Evolutionary conservation across 371 early-diverging fungal species (phyloP).

Genomic region (Rhizopus delemar): DNA sequence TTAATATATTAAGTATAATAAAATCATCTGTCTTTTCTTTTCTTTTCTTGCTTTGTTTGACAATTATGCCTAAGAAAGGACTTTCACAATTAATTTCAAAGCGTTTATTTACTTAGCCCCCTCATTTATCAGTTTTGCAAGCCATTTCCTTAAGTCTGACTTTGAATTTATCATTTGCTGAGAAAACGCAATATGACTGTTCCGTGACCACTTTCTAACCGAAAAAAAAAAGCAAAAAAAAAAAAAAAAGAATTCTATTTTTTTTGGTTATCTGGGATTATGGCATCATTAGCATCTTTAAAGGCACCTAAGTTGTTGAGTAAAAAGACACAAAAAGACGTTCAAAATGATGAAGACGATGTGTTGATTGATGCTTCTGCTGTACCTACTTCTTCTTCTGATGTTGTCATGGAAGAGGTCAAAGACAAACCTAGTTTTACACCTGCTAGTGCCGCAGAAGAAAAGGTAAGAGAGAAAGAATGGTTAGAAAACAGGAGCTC

Average conservation of each 20-base stretch:
- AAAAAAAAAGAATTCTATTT: not conserved
- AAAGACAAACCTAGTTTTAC: conserved; percentile 44
- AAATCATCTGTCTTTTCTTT: no score
- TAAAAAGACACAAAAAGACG: conserved; percentile 45
- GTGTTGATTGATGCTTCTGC: conserved; percentile 64
- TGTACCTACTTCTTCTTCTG: conserved; percentile 52
- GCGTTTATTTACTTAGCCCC: no score
- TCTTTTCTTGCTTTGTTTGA: no score
- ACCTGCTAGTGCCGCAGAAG: conserved; percentile 36
- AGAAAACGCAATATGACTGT: not conserved
- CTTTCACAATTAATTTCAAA: no score
- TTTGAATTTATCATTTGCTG: no score
- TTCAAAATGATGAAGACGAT: conserved; percentile 57
- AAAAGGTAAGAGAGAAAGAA: conserved; percentile 24
- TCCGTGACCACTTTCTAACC: not conserved
- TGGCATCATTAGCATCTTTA: conserved; percentile 56
- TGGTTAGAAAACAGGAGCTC: no score
- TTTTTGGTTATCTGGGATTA: conserved; percentile 10
- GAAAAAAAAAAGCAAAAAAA: not conserved
- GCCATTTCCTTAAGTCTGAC: no score
- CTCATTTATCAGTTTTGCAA: no score
- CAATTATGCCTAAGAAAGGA: no score
- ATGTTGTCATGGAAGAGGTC: conserved; percentile 52
- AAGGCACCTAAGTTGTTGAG: conserved; percentile 59
- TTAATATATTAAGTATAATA: not conserved